phyloP scores from a whole-genome alignment of 78 protist species.

The Bigelowiella natans region DNA sequence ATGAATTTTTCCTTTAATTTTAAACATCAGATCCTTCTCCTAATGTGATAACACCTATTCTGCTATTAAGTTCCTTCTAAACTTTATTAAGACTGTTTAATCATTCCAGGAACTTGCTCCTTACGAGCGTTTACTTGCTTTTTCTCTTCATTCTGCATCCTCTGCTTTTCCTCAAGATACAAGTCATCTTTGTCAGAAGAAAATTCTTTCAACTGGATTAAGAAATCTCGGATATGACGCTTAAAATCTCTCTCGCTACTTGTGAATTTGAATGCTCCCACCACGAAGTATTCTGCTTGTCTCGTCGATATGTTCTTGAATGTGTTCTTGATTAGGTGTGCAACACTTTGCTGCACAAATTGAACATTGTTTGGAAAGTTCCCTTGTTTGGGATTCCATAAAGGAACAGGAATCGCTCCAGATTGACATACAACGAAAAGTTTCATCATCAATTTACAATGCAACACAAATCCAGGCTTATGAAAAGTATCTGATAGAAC shows the following conservation, averaged over 20 bases:
- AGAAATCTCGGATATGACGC: neutral
- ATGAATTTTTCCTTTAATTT: too few species aligned
- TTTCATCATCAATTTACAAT: neutral
- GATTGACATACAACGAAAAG: neutral
- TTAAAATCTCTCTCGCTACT: neutral
- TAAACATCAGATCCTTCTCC: too few species aligned
- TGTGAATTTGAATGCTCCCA: neutral
- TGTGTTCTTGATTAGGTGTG: neutral
- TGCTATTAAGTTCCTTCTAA: too few species aligned
- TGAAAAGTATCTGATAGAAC: constrained; percentile 71
- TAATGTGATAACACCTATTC: too few species aligned
- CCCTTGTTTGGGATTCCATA: neutral
- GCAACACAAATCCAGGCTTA: constrained; percentile 40
- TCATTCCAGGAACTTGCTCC: neutral
- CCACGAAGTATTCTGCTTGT: neutral
- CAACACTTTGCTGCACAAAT: neutral
- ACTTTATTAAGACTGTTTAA: too few species aligned
- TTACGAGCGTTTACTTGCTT: neutral
- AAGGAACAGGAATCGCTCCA: neutral
- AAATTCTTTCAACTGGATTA: neutral
- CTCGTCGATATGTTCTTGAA: neutral
- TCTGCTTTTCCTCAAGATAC: neutral
- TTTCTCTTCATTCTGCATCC: neutral
- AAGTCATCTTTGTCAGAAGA: neutral
- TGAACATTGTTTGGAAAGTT: constrained; percentile 4